Base-by-base conservation (phyloP, 345 rosid species). In the Eutrema yunnanense region DNA sequence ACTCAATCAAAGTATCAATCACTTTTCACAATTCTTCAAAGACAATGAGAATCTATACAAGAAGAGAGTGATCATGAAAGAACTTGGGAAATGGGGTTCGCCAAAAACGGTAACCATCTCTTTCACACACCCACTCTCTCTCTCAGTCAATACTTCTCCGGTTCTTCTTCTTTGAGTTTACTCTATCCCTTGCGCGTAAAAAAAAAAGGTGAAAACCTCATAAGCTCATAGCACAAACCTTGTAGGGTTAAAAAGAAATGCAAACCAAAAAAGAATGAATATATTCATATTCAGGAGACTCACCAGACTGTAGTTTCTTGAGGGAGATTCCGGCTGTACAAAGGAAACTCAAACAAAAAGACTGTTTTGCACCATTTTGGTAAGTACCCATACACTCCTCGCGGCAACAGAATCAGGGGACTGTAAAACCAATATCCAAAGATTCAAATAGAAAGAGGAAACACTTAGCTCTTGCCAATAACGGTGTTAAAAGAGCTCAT, bases 331-430 rank as follows among this genome's bases (percentile, higher is more conserved):
- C 85, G 86, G 66, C 86, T 87, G 87, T 91, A 94, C 34, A 88
- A 30, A 38, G 97, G 97, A 75, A 91, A 78, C 71, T 91, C 97
- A 34, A 89, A 91, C 75, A 91, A 81, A 71, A 88, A 82, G 14
- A 66, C 66, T 9, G 82, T 44, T 59, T 87, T 91, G 76, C 88
- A 83, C 98, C 98, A 94, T 9, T 73, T 74, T 4, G 98, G 93
- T 64, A 94, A 79, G 77, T 72, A 84, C 38, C 89, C 86, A 38
- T 88, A 94, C 14, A 84, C 82, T 36, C 50, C 75, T 38, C 80
- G 80, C 1, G 96, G 97, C 54, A 94, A 86, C 5, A 81, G 88
- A 82, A 94, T 78, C 51, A 94, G 85, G 54, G 96, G 96, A 84
- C 98, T 94, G 97, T 74, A 82, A 75, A 53, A 64, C 37, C 62